Base-by-base conservation (phyloP, 2,329 filamentous ascomycete genomes). In the Xylaria sp. region DNA sequence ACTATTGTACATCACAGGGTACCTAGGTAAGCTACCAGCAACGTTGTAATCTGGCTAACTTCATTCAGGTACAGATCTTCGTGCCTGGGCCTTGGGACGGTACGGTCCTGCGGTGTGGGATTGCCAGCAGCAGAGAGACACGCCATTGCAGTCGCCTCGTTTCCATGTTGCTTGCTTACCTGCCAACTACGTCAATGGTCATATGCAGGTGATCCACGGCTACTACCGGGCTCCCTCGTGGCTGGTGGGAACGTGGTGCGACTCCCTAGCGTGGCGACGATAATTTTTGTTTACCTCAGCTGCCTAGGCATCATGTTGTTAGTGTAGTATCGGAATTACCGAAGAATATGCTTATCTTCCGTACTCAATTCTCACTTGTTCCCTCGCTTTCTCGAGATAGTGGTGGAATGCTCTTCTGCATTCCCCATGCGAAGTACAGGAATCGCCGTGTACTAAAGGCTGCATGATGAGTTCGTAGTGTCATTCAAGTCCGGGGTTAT, bases 161-260 rank as follows among this genome's bases (percentile, higher is more conserved):
- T 60, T 60, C 37, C 34, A 41, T 56, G 39, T 25, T 61, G 32
- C 39, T 25, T 61, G 32, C 39, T 51, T 46, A 67, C 65, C 55
- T 65, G 50, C 68, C 56, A 34, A 59, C 61, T 70, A 68, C 65
- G 65, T 68, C 61, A 68, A 65, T 60, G 56, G 61, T 65, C 68
- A 65, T 59, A 63, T 70, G 68, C 62, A 62, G 55, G 28, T 37
- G n/a, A 48, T 32, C 58, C 60, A 57, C 61, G 57, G 50, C 28
- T 28, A 28, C 28, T 28, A 28, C 28, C 28, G 28, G 28, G 28
- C n/a, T 52, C 48, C 68, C 68, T 68, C 68, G 68, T 70, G 68
- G 65, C 61, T 23, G 46, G 65, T 65, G 65, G 63, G 60, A 69
- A 62, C 68, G 28, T 48, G 67, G 32, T 28, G 28, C 56, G 50